Evolutionary conservation across 2,329 filamentous ascomycete genomes (phyloP).

Genomic region (Neonectria faginata): DNA sequence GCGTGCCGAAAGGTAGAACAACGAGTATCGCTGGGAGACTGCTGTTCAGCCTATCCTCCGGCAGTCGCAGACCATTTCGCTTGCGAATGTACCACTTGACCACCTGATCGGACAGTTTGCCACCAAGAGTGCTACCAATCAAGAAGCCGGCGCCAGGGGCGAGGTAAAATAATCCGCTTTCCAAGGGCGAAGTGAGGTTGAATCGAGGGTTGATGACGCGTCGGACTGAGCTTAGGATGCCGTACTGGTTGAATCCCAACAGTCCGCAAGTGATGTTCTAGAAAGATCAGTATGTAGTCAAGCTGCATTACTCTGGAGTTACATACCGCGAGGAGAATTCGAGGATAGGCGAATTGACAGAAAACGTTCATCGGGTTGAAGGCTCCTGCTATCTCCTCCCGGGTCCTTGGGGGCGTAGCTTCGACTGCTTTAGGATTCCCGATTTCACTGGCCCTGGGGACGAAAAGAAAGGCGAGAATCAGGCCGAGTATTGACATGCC

Average conservation of each 20-base stretch:
- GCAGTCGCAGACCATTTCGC: conserved; percentile 47
- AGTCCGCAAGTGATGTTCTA: conserved; percentile 45
- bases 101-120: conserved; percentile 57
- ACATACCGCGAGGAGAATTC: conserved; percentile 41
- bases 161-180: conserved; percentile 76
- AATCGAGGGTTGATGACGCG: conserved; percentile 79
- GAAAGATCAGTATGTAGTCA: background rate
- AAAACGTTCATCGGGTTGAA: conserved; percentile 46
- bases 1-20: conserved; percentile 46
- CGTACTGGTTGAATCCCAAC: conserved; percentile 56
- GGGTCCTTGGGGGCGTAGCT: conserved; percentile 18
- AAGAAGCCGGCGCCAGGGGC: conserved; percentile 76
- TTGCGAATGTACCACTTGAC: conserved; percentile 55
- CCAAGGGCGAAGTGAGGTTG: conserved; percentile 69
- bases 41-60: conserved; percentile 50
- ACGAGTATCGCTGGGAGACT: conserved; percentile 47
- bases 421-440: conserved; percentile 38
- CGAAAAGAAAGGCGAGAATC: conserved; percentile 40
- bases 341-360: conserved; percentile 40
- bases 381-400: conserved; percentile 33
- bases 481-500: conserved; percentile 44
- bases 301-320: background rate
- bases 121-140: conserved; percentile 73
- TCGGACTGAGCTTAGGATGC: conserved; percentile 70
- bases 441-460: conserved; percentile 40